These are phyloP conservation scores for Fusarium buxicola DNA, from an alignment of 2,329 filamentous ascomycete genomes.

Conservation along the genomic window DNA sequence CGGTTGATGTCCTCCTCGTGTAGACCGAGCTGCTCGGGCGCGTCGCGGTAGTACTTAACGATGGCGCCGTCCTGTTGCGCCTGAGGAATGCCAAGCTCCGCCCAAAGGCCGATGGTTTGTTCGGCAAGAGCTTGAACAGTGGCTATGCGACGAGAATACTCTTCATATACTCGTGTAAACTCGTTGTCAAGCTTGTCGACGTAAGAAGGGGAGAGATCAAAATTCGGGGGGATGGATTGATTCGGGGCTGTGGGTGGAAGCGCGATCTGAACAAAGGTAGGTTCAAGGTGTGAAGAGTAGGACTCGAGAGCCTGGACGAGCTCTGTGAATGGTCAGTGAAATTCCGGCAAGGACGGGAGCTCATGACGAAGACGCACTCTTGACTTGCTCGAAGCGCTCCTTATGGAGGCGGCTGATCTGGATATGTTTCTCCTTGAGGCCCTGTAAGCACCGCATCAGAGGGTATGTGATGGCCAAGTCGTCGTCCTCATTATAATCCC, in stretches of 20 bases:
- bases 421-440: slow-evolving; percentile 86
- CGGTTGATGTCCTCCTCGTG: slow-evolving; percentile 86
- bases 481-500: slow-evolving; percentile 74
- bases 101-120: slow-evolving; percentile 94
- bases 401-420: slow-evolving; percentile 85
- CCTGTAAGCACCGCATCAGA: slow-evolving; percentile 80
- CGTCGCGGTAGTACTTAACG: slow-evolving; percentile 88
- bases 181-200: slow-evolving; percentile 88
- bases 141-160: slow-evolving; percentile 86
- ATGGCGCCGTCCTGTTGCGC: slow-evolving; percentile 90
- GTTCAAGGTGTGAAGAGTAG: slow-evolving; percentile 94
- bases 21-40: slow-evolving; percentile 92
- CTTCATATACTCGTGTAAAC: slow-evolving; percentile 95
- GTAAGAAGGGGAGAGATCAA: slow-evolving; percentile 93
- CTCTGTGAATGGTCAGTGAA: slow-evolving; percentile 64
- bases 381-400: slow-evolving; percentile 95
- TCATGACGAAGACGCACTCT: slow-evolving; percentile 69
- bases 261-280: slow-evolving; percentile 85
- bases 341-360: background rate
- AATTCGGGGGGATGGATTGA: slow-evolving; percentile 80
- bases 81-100: slow-evolving; percentile 92
- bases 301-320: slow-evolving; percentile 93
- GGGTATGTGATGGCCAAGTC: slow-evolving; percentile 85
- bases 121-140: slow-evolving; percentile 81
- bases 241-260: slow-evolving; percentile 85